Percentiles rank a stretch among this genome's conserved stretches.
Conservation (phyloP, 495 filamentous ascomycete species). For the Astrothelium macrocarpum region DNA sequence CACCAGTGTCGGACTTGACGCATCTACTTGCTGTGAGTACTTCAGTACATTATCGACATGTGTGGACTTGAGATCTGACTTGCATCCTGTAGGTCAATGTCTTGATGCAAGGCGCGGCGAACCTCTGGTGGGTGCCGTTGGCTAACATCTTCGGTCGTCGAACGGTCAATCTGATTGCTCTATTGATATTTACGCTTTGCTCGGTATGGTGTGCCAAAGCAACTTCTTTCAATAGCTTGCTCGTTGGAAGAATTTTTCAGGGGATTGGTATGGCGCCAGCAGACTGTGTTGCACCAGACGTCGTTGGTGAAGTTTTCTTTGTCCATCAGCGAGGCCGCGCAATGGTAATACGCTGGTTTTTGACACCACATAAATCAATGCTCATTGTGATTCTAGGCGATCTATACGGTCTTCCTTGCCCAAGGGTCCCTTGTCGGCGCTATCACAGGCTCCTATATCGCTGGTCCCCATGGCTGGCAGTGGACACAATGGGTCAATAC, state of each 20-base stretch:
- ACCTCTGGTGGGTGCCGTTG: conserved; percentile 27
- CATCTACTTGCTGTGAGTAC: conserved; percentile 14
- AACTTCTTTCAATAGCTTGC: conserved; percentile 20
- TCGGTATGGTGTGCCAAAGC: conserved; percentile 26
- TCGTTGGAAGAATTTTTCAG: conserved; percentile 22
- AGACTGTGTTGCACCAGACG: conserved; percentile 24
- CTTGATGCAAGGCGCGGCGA: conserved; percentile 22
- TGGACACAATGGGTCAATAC: conserved; percentile 26
- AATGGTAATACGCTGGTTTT: conserved; percentile 13
- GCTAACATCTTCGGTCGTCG: conserved; percentile 25
- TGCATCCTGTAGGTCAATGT: conserved; percentile 18
- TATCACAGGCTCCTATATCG: conserved; percentile 24
- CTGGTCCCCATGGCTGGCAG: conserved; percentile 12
- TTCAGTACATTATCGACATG: background rate
- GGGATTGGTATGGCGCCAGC: conserved; percentile 22
- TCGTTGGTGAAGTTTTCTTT: conserved; percentile 28
- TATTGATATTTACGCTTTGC: conserved; percentile 17
- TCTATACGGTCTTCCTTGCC: conserved; percentile 25
- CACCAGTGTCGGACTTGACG: conserved; percentile 9
- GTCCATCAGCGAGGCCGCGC: conserved; percentile 26
- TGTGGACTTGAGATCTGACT: background rate
- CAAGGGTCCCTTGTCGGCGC: conserved; percentile 19
- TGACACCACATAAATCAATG: background rate
- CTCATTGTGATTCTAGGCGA: conserved; percentile 18
- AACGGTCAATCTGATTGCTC: conserved; percentile 18